phyloP scores from a whole-genome alignment of 2,329 filamentous ascomycete species.

The Diaporthe ampelina region DNA sequence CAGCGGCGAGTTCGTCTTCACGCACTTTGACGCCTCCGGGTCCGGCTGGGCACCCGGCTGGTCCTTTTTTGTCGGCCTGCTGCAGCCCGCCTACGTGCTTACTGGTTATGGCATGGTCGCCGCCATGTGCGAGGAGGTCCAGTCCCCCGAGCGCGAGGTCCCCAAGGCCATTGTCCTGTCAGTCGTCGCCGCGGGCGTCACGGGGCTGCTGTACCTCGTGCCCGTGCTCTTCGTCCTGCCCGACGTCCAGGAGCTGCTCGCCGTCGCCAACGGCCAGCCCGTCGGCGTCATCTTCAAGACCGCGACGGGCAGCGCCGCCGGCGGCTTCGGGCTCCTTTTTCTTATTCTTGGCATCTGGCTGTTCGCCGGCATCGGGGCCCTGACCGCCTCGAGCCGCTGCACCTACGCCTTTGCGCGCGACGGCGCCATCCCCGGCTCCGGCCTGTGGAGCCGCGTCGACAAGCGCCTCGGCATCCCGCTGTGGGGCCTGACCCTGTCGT shows the following conservation, averaged over 20 bases:
- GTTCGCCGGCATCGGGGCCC: conserved; percentile 81
- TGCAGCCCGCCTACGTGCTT: conserved; percentile 74
- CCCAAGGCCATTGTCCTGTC: conserved; percentile 80
- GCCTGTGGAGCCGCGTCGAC: conserved; percentile 76
- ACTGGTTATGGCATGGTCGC: conserved; percentile 80
- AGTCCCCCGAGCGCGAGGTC: conserved; percentile 76
- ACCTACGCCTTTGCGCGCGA: conserved; percentile 84
- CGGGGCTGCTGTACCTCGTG: conserved; percentile 77
- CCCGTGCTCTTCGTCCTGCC: conserved; percentile 84
- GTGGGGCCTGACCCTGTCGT: conserved; percentile 77
- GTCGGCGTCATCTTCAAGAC: conserved; percentile 83
- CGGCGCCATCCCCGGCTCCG: conserved; percentile 79
- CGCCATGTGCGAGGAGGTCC: conserved; percentile 80
- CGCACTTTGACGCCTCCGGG: conserved; percentile 74
- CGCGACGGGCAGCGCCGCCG: conserved; percentile 78
- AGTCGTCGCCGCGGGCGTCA: conserved; percentile 75
- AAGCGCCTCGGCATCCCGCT: conserved; percentile 77
- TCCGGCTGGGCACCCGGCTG: conserved; percentile 78
- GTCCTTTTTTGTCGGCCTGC: conserved; percentile 79
- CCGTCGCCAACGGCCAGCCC: conserved; percentile 79
- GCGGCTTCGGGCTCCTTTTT: conserved; percentile 82
- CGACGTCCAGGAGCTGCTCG: conserved; percentile 72
- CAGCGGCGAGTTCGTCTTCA: conserved; percentile 75
- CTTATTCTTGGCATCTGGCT: conserved; percentile 82
- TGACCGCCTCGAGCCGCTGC: conserved; percentile 81